Conservation (phyloP, 2,329 filamentous ascomycete species). For the Penicillium sclerotigenum region DNA sequence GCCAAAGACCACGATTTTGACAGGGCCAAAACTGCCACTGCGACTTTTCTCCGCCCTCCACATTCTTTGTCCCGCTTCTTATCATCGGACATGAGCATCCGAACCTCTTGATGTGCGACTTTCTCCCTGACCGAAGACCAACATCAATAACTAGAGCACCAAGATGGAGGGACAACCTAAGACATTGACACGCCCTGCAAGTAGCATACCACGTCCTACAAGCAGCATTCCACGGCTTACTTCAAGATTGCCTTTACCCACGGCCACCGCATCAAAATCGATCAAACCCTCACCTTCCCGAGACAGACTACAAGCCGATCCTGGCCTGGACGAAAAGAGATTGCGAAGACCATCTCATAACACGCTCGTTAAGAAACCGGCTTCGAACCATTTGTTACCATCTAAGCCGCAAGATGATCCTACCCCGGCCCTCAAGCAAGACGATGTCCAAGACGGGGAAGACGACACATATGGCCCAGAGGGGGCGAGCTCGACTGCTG, state of each 20-base stretch:
- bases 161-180: slow-evolving; percentile 37
- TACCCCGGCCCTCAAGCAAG: slow-evolving; percentile 15
- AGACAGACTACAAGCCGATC: slow-evolving; percentile 46
- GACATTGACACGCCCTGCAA: slow-evolving; percentile 29
- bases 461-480: slow-evolving; percentile 21
- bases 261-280: slow-evolving; percentile 38
- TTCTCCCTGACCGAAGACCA: slow-evolving; percentile 9
- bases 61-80: slow-evolving; percentile 1
- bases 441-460: slow-evolving; percentile 19
- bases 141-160: neutral
- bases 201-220: slow-evolving; percentile 44
- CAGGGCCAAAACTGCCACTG: neutral
- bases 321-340: slow-evolving; percentile 37
- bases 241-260: slow-evolving; percentile 54
- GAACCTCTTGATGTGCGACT: slow-evolving; percentile 1
- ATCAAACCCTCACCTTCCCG: slow-evolving; percentile 49
- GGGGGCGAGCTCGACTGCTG: slow-evolving; percentile 4
- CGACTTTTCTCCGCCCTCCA: neutral
- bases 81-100: slow-evolving; percentile 4
- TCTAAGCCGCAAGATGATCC: slow-evolving; percentile 20
- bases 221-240: slow-evolving; percentile 49
- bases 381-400: slow-evolving; percentile 26
- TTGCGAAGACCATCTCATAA: slow-evolving; percentile 42
- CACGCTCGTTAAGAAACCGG: slow-evolving; percentile 36
- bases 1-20: neutral